Conservation (phyloP, 805 yeast species). For the Barnettozyma botsteinii region DNA sequence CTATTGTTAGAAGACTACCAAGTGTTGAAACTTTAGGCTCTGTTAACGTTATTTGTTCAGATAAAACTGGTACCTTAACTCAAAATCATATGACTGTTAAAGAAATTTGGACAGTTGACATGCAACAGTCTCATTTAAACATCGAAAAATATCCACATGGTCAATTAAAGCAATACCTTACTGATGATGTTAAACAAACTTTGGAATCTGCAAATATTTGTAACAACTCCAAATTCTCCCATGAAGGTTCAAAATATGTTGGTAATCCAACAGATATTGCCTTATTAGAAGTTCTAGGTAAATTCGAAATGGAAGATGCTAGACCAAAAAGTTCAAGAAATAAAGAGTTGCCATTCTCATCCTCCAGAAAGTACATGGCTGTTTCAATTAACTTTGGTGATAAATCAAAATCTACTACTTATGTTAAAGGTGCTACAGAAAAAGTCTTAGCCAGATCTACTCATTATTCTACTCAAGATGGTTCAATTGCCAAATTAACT, state of each 20-base stretch:
- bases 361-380: conserved; percentile 88
- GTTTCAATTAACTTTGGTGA: conserved; percentile 59
- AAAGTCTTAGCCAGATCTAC: conserved; percentile 56
- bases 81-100: conserved; percentile 89
- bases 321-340: conserved; percentile 56
- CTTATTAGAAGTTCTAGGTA: conserved; percentile 63
- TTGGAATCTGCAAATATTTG: conserved; percentile 67
- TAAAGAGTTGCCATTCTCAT: conserved; percentile 79
- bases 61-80: conserved; percentile 87
- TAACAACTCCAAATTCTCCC: conserved; percentile 66
- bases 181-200: conserved; percentile 48
- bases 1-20: conserved; percentile 90
- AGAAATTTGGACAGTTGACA: conserved; percentile 73
- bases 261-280: conserved; percentile 98
- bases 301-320: conserved; percentile 66
- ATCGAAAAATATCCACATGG: conserved; percentile 42
- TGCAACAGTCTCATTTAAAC: conserved; percentile 33
- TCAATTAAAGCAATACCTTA: conserved; percentile 37
- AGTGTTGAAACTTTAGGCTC: conserved; percentile 94
- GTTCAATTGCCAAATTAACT: conserved; percentile 54
- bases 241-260: conserved; percentile 61
- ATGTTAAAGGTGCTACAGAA: conserved; percentile 90
- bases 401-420: conserved; percentile 48
- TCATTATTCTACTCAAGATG: conserved; percentile 52
- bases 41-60: conserved; percentile 89